phyloP scores from a whole-genome alignment of 139 green algal species.

The Chlamydomonas sp. region DNA sequence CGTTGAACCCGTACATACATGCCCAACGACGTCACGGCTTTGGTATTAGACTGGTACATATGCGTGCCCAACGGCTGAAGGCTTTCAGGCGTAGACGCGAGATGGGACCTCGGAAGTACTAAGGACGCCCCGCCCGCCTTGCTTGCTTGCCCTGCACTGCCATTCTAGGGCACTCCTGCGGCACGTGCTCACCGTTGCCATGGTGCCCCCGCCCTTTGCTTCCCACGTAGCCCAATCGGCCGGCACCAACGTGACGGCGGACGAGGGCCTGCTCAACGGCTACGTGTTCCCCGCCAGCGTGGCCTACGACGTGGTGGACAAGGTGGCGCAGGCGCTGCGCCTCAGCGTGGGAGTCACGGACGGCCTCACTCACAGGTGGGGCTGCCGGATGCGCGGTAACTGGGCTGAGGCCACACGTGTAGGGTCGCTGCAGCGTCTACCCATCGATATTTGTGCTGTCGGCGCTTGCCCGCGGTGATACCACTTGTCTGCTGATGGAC shows the following conservation, averaged over 20 bases:
- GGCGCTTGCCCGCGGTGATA: neutral
- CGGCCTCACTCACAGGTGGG: conserved; percentile 12
- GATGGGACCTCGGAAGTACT: neutral
- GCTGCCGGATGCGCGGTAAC: too few relatives aligned
- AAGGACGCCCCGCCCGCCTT: too few relatives aligned
- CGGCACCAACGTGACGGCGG: too few relatives aligned
- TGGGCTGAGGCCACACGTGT: neutral
- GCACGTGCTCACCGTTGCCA: too few relatives aligned
- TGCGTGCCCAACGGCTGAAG: too few relatives aligned
- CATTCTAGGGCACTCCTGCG: too few relatives aligned
- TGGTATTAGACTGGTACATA: too few relatives aligned
- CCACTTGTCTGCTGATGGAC: neutral
- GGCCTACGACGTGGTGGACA: neutral
- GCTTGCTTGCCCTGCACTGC: too few relatives aligned
- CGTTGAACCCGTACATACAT: neutral
- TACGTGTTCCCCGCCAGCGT: neutral
- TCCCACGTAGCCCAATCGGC: too few relatives aligned
- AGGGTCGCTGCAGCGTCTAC: neutral
- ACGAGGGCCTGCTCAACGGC: conserved; percentile 3
- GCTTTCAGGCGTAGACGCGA: neutral
- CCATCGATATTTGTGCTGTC: neutral
- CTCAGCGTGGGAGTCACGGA: neutral
- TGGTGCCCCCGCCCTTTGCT: too few relatives aligned
- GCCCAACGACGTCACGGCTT: neutral
- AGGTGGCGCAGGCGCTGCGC: neutral